phyloP scores from a whole-genome alignment of 257 asterid species.

The Solanum chiquidenum region DNA sequence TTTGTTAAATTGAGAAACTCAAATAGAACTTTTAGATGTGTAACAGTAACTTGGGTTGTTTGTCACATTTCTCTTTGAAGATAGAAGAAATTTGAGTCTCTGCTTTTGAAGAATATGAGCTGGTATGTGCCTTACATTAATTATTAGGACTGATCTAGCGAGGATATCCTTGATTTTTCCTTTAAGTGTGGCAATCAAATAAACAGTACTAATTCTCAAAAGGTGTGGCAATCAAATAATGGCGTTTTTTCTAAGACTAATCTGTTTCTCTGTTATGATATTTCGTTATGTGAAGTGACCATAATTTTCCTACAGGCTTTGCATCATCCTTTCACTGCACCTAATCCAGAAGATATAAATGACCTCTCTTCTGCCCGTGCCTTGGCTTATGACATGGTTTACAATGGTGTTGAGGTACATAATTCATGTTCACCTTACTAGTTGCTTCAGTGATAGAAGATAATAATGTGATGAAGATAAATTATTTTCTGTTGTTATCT shows the following conservation, averaged over 20 bases:
- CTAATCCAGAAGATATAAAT: constrained; percentile 82
- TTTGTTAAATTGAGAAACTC: background rate
- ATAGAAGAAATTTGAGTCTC: background rate
- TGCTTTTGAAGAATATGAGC: background rate
- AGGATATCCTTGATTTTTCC: background rate
- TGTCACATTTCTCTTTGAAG: background rate
- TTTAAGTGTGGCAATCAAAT: background rate
- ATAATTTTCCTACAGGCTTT: constrained; percentile 46
- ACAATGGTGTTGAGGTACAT: constrained; percentile 91
- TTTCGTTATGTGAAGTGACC: background rate
- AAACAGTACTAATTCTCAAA: background rate
- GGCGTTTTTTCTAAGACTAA: background rate
- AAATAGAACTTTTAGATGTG: background rate
- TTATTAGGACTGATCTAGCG: background rate
- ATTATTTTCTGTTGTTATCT: background rate
- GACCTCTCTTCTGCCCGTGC: constrained; percentile 93
- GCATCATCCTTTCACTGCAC: constrained; percentile 99
- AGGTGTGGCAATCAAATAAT: background rate
- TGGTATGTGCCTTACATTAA: background rate
- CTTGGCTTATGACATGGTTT: constrained; percentile 97
- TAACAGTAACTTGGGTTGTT: background rate
- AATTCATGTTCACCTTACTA: background rate
- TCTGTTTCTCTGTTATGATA: background rate
- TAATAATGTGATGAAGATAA: background rate
- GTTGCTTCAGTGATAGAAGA: background rate